Base-by-base conservation (phyloP, 2,329 filamentous ascomycete genomes). In the Verticillium zaregamsianum region DNA sequence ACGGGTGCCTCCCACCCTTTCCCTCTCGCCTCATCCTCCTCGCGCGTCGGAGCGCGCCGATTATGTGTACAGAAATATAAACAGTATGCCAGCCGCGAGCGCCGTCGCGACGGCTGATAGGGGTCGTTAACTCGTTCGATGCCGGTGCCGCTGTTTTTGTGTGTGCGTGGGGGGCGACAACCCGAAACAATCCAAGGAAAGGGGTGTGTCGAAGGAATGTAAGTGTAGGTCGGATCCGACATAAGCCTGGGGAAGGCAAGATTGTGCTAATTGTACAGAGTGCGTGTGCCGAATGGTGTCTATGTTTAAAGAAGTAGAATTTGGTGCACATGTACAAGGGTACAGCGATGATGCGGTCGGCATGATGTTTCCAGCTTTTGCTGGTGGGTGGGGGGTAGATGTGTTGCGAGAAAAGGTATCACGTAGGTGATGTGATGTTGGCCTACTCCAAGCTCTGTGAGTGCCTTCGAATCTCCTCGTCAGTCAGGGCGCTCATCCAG, bases 401-500 rank as follows among this genome's bases (percentile, higher is more conserved):
- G 58, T 32, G 17, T 12, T 59, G 55, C 55, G 35, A 20, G n/a
- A 25, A 23, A 23, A 9, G 15, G 7, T 4, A 39, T 9, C 20
- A n/a, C 8, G 20, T 28, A 3, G 20, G 45, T 23, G 12, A 11
- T 6, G 4, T 20, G 56, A 39, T n/a, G 56, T 8, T 39, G n/a
- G 33, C 35, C 71, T 66, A 79, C 71, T 86, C 82, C 35, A 87
- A 69, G 60, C 70, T 74, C 60, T 83, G 80, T 0, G 82, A 84
- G 61, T 79, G 77, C 64, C 75, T 78, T 61, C 84, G 77, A 69
- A 95, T 92, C 69, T 93, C 90, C n/a, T 87, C 86, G 66, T 94
- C 91, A 60, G 78, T 85, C 60, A 95, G 73, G 11, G 91, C 90
- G 56, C 90, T 88, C 77, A 95, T 88, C 91, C 92, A 95, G n/a